A percentile compares a stretch with the other conserved stretches of the same genome.
These are phyloP conservation scores for Penicillium cataractarum DNA, from an alignment of 495 filamentous ascomycete genomes.

Conservation along the genomic window DNA sequence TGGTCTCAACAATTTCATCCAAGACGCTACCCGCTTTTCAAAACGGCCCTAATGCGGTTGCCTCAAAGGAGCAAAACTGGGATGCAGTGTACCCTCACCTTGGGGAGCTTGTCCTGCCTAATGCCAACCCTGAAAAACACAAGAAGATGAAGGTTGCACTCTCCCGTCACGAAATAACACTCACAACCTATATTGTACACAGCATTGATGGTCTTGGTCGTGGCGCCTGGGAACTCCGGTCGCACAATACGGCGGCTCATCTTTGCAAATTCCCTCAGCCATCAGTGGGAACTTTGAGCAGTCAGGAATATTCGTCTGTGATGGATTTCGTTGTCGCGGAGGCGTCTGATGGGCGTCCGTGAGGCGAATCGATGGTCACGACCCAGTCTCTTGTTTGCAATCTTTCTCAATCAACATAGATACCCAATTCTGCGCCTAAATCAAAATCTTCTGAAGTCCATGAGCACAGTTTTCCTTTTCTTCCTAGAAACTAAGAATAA, in stretches of 20 bases:
- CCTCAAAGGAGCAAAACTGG: constrained; percentile 27
- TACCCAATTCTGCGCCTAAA: background rate
- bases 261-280: constrained; percentile 32
- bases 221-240: constrained; percentile 16
- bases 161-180: constrained; percentile 36
- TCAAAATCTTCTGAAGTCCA: too few species aligned
- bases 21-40: constrained; percentile 12
- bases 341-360: constrained; percentile 13
- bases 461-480: too few species aligned
- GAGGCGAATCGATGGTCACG: background rate
- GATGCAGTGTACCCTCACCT: constrained; percentile 45
- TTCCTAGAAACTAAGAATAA: too few species aligned
- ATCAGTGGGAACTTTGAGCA: background rate
- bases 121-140: constrained; percentile 22
- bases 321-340: constrained; percentile 40
- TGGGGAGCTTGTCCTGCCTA: constrained; percentile 40
- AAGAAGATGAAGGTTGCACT: constrained; percentile 44
- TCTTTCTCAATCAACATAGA: background rate
- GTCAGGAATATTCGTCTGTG: constrained; percentile 21
- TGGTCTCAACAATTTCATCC: constrained; percentile 38
- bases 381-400: background rate
- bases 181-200: constrained; percentile 29
- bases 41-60: background rate
- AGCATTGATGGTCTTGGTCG: constrained; percentile 26
- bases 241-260: constrained; percentile 13